Evolutionary conservation across 1,139 yeast genomes (phyloP).

Genomic region (Magnusiomyces ingens): DNA sequence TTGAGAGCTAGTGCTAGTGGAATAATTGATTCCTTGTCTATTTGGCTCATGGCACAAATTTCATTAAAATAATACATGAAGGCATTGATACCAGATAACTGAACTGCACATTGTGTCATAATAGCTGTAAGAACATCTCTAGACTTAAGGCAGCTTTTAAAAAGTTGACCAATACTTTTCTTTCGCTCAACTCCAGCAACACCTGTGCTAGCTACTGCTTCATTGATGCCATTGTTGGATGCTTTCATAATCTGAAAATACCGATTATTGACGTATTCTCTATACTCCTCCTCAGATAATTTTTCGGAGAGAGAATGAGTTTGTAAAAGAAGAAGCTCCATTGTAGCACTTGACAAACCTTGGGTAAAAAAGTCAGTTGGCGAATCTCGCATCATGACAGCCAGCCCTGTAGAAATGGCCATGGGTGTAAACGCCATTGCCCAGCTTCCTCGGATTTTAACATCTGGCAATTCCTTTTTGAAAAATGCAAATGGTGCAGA

Average conservation of each 20-base stretch:
- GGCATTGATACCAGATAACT: constrained; percentile 62
- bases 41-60: constrained; percentile 29
- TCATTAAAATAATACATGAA: constrained; percentile 59
- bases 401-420: not conserved
- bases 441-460: not conserved
- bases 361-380: not conserved
- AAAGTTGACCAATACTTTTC: not conserved
- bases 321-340: not conserved
- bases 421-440: not conserved
- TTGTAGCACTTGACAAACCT: not conserved
- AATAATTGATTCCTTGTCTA: constrained; percentile 18
- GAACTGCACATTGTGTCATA: constrained; percentile 53
- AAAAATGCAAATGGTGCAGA: constrained; percentile 8
- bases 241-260: constrained; percentile 31
- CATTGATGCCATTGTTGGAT: constrained; percentile 45
- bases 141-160: not conserved
- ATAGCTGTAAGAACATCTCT: constrained; percentile 38
- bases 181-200: constrained; percentile 37
- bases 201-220: constrained; percentile 42
- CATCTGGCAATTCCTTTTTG: constrained; percentile 1
- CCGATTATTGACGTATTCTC: constrained; percentile 36
- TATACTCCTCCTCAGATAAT: not conserved
- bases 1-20: constrained; percentile 24
- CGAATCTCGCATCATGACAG: constrained; percentile 2
- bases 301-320: not conserved